Evolutionary conservation across 768 basidiomycete genomes (phyloP), one percentile per base, ranked within the genome.

Genomic region (Mycena alexandri): DNA sequence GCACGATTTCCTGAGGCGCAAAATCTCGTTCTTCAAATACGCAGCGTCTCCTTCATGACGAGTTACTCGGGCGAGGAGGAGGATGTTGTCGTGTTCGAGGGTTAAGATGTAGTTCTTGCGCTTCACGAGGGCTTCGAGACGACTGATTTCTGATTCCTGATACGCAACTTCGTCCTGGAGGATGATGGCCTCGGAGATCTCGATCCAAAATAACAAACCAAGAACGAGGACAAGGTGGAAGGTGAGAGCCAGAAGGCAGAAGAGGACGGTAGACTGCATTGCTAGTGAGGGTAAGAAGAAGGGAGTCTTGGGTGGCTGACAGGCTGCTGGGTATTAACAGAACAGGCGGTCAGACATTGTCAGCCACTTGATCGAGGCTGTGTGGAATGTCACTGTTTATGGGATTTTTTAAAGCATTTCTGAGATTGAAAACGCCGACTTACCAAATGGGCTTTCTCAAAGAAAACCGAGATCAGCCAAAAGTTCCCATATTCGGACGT

Each of bases 61-160:
- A 47, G 33, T 19, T 13, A 36, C 11, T 34, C 36, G 17, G 38
- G 36, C 24, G 48, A 41, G 16, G 22, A 51, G 48, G 4, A 17
- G 12, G 6, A 24, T 3, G 19, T 42, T 38, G 3, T 53, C 29
- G 2, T 25, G 14, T 11, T 61, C 42, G 29, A 43, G 24, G 11
- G 25, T 3, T 7, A 11, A 8, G 48, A 38, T 29, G n/a, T 50
- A 13, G 1, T 34, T 34, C 19, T 33, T 24, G 16, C 38, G 14
- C 33, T 53, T 46, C 46, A 60, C 59, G 36, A 60, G 46, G 13
- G 24, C 24, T 46, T 60, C 47, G 21, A 60, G 59, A 19, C 17
- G 47, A 4, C 14, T 7, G 36, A 60, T 41, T 33, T 60, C 59
- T 10, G 21, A 17, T 3, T 60, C 34, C 48, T 60, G 61, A 24